Conservation (phyloP, 2,329 filamentous ascomycete genomes). For the Colletotrichum musae region DNA sequence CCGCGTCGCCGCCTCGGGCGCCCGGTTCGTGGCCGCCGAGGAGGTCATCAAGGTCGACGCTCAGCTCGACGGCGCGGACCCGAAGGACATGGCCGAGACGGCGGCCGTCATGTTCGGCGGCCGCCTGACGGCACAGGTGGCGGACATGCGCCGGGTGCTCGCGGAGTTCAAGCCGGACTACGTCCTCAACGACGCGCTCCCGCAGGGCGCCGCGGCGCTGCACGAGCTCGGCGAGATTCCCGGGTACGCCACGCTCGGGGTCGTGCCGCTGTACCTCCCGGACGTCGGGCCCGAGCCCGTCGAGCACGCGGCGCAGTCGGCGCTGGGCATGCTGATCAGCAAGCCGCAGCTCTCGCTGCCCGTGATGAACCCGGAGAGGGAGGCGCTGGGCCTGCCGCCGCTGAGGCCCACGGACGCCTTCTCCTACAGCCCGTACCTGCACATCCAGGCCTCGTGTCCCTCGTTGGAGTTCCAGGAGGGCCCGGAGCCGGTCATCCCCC, state of each 20-base stretch:
- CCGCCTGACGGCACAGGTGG: constrained; percentile 53
- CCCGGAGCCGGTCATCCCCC: constrained; percentile 43
- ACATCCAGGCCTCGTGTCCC: constrained; percentile 55
- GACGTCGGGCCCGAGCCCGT: constrained; percentile 50
- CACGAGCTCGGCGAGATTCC: constrained; percentile 53
- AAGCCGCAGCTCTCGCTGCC: constrained; percentile 48
- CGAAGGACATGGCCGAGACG: constrained; percentile 51
- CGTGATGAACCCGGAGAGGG: constrained; percentile 50
- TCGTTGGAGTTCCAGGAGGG: constrained; percentile 50
- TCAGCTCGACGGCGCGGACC: constrained; percentile 46
- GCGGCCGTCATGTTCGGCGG: constrained; percentile 45
- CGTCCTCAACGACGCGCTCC: constrained; percentile 56
- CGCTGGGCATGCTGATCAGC: constrained; percentile 47
- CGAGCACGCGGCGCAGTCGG: constrained; percentile 44
- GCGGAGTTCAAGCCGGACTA: constrained; percentile 48
- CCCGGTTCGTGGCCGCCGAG: constrained; percentile 51
- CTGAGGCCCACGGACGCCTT: constrained; percentile 51
- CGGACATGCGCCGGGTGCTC: constrained; percentile 52
- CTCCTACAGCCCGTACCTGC: constrained; percentile 54
- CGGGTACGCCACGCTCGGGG: constrained; percentile 55
- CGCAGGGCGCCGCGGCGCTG: constrained; percentile 53
- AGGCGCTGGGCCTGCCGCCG: constrained; percentile 45
- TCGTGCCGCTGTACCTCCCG: constrained; percentile 55
- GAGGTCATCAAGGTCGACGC: constrained; percentile 50
- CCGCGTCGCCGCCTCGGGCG: constrained; percentile 52